Conservation (phyloP, 164 flowering plant species). For the Macadamia tetraphylla region DNA sequence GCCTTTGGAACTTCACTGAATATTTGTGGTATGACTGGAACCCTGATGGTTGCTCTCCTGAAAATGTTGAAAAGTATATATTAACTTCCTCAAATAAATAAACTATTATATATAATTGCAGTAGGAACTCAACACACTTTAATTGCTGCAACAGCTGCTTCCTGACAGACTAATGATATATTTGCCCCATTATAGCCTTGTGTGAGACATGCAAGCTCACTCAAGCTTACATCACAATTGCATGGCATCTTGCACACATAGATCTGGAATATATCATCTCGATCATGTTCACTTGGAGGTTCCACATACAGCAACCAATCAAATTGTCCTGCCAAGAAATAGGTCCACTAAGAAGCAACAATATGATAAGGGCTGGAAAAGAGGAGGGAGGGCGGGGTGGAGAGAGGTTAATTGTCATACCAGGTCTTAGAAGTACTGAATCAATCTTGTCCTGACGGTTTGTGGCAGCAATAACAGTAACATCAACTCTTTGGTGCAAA, state of each 20-base stretch:
- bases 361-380: background rate
- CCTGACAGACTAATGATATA: slow-evolving; percentile 53
- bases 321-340: slow-evolving; percentile 30
- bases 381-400: slow-evolving; percentile 6
- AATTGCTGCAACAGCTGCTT: slow-evolving; percentile 29
- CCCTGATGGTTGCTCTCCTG: slow-evolving; percentile 73
- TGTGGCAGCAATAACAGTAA: slow-evolving; percentile 95
- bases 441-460: slow-evolving; percentile 98
- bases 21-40: slow-evolving; percentile 43
- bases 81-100: background rate
- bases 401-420: slow-evolving; percentile 21
- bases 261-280: slow-evolving; percentile 72
- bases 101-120: background rate
- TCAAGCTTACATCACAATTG: slow-evolving; percentile 52
- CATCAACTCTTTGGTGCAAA: slow-evolving; percentile 78
- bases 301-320: slow-evolving; percentile 89
- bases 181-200: slow-evolving; percentile 90
- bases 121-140: slow-evolving; percentile 43
- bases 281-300: slow-evolving; percentile 66
- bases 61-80: slow-evolving; percentile 1
- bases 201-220: slow-evolving; percentile 60
- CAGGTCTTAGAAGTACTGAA: slow-evolving; percentile 89
- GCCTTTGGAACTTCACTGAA: slow-evolving; percentile 59
- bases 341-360: slow-evolving; percentile 15
- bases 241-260: slow-evolving; percentile 68